phyloP scores from a whole-genome alignment of 2,329 filamentous ascomycete genomes.

The Periglandula ipomoeae region DNA sequence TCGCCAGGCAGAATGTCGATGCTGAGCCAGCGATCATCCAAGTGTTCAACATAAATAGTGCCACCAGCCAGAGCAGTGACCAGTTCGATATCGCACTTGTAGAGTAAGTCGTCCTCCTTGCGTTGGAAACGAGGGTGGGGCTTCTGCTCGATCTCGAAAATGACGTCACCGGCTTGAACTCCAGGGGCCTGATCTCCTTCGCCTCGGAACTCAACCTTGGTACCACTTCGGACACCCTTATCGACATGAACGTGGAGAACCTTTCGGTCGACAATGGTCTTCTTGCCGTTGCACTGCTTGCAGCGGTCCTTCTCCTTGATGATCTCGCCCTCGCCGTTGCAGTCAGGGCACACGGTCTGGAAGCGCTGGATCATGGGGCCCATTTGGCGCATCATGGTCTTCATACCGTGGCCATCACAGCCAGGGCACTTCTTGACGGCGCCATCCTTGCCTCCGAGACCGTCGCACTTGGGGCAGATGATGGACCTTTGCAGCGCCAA shows the following conservation, averaged over 20 bases:
- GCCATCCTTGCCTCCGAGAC: slow-evolving; percentile 91
- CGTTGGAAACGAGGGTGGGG: slow-evolving; percentile 92
- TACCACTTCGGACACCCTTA: slow-evolving; percentile 83
- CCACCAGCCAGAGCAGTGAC: slow-evolving; percentile 91
- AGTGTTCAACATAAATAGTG: slow-evolving; percentile 84
- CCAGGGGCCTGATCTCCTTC: slow-evolving; percentile 95
- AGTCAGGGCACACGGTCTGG: slow-evolving; percentile 98
- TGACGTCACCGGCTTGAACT: slow-evolving; percentile 87
- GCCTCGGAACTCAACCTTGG: slow-evolving; percentile 93
- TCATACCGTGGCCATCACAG: slow-evolving; percentile 94
- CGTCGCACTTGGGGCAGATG: slow-evolving; percentile 91
- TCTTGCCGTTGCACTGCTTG: slow-evolving; percentile 95
- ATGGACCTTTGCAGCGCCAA: slow-evolving; percentile 94
- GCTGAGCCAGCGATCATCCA: slow-evolving; percentile 93
- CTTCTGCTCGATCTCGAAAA: slow-evolving; percentile 99
- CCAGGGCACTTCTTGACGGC: slow-evolving; percentile 88
- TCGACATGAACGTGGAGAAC: slow-evolving; percentile 98
- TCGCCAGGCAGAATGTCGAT: slow-evolving; percentile 91
- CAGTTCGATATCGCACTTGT: slow-evolving; percentile 90
- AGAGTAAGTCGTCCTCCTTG: slow-evolving; percentile 92
- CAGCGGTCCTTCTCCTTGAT: slow-evolving; percentile 96
- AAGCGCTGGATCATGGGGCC: slow-evolving; percentile 99
- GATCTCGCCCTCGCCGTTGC: slow-evolving; percentile 92
- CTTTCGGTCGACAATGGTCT: slow-evolving; percentile 95
- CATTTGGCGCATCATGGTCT: slow-evolving; percentile 99